Evolutionary conservation across 1,284 basidiomycete genomes (phyloP).

Genomic region (Trametes hirsuta): DNA sequence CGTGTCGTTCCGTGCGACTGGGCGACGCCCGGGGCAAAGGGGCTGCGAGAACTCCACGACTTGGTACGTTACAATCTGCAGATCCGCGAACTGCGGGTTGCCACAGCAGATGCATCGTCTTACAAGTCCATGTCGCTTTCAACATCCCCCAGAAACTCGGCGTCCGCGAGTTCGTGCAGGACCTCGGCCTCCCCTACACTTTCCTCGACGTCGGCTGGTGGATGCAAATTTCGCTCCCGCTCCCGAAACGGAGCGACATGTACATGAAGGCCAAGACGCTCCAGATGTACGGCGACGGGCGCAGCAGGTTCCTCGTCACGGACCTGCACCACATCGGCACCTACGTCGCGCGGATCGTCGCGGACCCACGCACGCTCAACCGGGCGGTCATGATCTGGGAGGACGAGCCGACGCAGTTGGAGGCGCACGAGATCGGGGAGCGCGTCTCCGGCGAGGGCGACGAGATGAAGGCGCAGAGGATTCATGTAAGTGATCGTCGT

Average conservation of each 20-base stretch:
- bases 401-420: constrained; percentile 27
- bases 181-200: constrained; percentile 25
- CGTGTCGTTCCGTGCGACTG: constrained; percentile 24
- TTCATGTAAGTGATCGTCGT: constrained; percentile 7
- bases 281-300: constrained; percentile 17
- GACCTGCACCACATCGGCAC: constrained; percentile 22
- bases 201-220: constrained; percentile 34
- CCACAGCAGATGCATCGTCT: neutral
- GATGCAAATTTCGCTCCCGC: constrained; percentile 29
- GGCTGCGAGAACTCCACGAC: constrained; percentile 18
- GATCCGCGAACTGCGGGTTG: neutral
- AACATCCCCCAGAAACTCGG: constrained; percentile 24
- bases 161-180: constrained; percentile 21
- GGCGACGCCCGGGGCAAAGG: constrained; percentile 10
- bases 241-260: neutral
- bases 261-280: neutral
- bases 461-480: constrained; percentile 10
- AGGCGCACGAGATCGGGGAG: constrained; percentile 22
- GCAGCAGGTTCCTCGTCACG: constrained; percentile 21
- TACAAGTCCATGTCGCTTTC: neutral
- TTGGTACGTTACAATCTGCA: constrained; percentile 2
- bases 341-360: constrained; percentile 29
- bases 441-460: constrained; percentile 19
- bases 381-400: constrained; percentile 32
- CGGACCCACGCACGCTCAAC: constrained; percentile 32